These are phyloP conservation scores for Strobilomyces echinocephalus DNA, from an alignment of 768 basidiomycete species.

Conservation along the genomic window DNA sequence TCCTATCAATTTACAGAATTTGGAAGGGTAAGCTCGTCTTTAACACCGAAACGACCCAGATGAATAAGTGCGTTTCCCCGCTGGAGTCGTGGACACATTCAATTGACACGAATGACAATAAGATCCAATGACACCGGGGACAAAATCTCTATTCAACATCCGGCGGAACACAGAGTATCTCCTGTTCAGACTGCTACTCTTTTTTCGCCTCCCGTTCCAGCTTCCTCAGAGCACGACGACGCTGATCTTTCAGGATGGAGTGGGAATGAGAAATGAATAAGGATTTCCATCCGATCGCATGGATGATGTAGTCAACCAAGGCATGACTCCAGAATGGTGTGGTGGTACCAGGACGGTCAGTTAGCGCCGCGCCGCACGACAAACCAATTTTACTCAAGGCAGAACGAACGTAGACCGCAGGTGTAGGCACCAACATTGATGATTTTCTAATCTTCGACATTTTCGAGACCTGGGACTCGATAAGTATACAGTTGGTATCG, in stretches of 20 bases:
- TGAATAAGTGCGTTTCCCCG: too few species aligned
- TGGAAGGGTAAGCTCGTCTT: too few species aligned
- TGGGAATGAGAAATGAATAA: conserved; percentile 61
- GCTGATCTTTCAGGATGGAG: conserved; percentile 67
- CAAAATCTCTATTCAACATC: not conserved
- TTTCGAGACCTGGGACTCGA: conserved; percentile 67
- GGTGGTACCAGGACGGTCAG: conserved; percentile 64
- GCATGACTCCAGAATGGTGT: conserved; percentile 93
- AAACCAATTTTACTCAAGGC: conserved; percentile 73
- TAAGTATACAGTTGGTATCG: not conserved
- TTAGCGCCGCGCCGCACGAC: conserved; percentile 70
- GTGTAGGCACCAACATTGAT: conserved; percentile 65
- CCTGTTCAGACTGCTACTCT: conserved; percentile 27
- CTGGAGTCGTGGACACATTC: not conserved
- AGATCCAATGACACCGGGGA: not conserved
- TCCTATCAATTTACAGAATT: not conserved
- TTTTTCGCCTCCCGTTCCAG: conserved; percentile 54
- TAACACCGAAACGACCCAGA: too few species aligned
- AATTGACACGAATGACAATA: not conserved
- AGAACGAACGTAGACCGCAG: conserved; percentile 69
- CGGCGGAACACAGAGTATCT: not conserved
- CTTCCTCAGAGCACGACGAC: conserved; percentile 60
- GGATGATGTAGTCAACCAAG: conserved; percentile 65
- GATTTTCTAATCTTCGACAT: conserved; percentile 87
- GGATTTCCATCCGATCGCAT: conserved; percentile 47